Conservation (phyloP, 192 early-diverging fungal species). For the Funneliformis mosseae region DNA sequence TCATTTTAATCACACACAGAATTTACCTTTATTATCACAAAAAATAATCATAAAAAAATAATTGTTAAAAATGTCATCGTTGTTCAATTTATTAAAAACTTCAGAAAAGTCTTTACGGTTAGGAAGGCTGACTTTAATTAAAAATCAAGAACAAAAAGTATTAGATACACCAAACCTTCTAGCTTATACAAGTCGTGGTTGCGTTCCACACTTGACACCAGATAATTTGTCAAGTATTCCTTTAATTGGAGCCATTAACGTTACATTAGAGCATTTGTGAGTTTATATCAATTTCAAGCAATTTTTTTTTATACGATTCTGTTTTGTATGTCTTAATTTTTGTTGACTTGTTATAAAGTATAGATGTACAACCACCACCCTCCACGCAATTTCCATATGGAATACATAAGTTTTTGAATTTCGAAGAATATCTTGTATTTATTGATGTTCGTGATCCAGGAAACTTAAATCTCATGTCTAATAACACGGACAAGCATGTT, state of each 20-base stretch:
- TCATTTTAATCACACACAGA: no score
- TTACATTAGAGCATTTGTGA: conserved; percentile 53
- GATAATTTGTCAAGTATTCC: conserved; percentile 50
- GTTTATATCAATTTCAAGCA: no score
- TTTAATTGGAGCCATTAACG: conserved; percentile 43
- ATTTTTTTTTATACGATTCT: neutral
- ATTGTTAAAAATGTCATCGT: neutral
- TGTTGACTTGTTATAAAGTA: neutral
- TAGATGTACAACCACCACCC: conserved; percentile 36
- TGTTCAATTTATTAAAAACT: conserved; percentile 24
- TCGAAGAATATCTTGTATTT: conserved; percentile 48
- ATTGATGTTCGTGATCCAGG: conserved; percentile 55
- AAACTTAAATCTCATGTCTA: conserved; percentile 36
- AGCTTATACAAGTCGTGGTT: conserved; percentile 52
- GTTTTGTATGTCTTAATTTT: neutral
- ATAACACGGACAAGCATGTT: conserved; percentile 55
- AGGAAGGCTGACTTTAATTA: neutral
- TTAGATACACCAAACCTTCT: conserved; percentile 58
- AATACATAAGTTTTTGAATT: conserved; percentile 51
- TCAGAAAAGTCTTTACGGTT: conserved; percentile 20
- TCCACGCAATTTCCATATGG: conserved; percentile 44
- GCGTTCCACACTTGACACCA: conserved; percentile 57
- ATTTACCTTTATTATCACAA: no score
- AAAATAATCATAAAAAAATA: no score
- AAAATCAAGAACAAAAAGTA: conserved; percentile 8